Evolutionary conservation across 352 stramenopile genomes (phyloP), one percentile per base, ranked within the genome.

Genomic region (Phytophthora fragariaefolia): DNA sequence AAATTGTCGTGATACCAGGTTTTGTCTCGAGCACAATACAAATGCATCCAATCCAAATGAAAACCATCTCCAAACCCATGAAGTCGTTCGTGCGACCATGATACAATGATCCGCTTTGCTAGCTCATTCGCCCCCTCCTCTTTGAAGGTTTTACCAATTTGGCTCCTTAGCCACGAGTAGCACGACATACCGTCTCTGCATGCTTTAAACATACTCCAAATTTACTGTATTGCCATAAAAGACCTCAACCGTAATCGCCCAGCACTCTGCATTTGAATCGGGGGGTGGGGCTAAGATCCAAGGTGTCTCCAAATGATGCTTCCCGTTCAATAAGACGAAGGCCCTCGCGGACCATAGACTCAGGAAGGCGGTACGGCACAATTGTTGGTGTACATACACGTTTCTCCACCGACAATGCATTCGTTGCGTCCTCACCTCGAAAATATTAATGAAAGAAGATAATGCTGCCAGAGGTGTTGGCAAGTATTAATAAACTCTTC

Each of bases 1-100:
- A 45, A 53, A 18, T 53, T 52, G 27, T 53, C 40, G 17, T 62
- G n/a, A n/a, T 32, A 43, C 54, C 54, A 62, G 17, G 6, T 32
- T 4, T 17, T 15, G 18, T 23, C 20, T 10, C 24, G 54, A 32
- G 42, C 54, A 47, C 55, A 62, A 12, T 48, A 55, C 0, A 63
- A 4, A 36, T 63, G 55, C 2, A 2, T 47, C 55, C 43, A 63
- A 12, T 63, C 43, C 28, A 63, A 3, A 10, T 54, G 12, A 8
- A 53, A 54, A 13, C 55, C 55, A 2, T 43, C 43, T 9, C 28
- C 55, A 24, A 54, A 63, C 6, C 42, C 42, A 13, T n/a, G 17
- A 6, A 54, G 43, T 6, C 43, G 20, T 15, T 63, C 20, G 23
- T 17, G 15, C 12, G 43, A 22, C 55, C 43, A 47, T 8, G 43